A percentile compares a stretch with the other conserved stretches of the same genome.
phyloP scores from a whole-genome alignment of 1,284 basidiomycete genomes.

The Fomitiporia mediterranea region DNA sequence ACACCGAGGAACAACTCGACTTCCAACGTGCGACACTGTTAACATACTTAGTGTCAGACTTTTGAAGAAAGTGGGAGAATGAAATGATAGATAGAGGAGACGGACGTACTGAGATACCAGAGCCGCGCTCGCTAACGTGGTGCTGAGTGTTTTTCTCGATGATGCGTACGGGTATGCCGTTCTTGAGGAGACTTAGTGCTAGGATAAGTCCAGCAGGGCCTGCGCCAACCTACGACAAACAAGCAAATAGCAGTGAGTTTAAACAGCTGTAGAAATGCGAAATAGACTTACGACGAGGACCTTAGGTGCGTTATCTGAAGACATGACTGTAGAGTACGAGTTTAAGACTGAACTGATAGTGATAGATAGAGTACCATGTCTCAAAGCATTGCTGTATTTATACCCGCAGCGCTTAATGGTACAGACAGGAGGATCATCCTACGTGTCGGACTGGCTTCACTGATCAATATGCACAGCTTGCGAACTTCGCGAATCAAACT shows the following conservation, averaged over 20 bases:
- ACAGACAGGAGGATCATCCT: too few species aligned
- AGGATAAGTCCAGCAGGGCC: constrained; percentile 11
- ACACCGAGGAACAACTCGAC: constrained; percentile 17
- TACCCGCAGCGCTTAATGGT: neutral
- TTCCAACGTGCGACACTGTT: constrained; percentile 13
- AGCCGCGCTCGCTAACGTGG: neutral
- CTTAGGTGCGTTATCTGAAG: neutral
- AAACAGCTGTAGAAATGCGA: neutral
- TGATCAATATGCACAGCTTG: neutral
- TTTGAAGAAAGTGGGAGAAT: too few species aligned
- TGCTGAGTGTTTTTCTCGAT: constrained; percentile 12
- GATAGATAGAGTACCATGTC: too few species aligned
- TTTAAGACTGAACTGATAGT: too few species aligned
- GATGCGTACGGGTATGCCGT: constrained; percentile 12
- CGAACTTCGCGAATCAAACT: neutral
- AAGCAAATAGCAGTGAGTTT: neutral
- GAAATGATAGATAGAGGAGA: neutral
- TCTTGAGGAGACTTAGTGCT: constrained; percentile 11
- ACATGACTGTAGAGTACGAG: neutral
- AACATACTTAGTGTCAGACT: constrained; percentile 1
- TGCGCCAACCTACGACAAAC: constrained; percentile 10
- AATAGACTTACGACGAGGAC: constrained; percentile 5
- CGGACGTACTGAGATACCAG: neutral
- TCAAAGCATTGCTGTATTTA: too few species aligned
- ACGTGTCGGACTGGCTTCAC: neutral